Evolutionary conservation across 148 eudicot species (phyloP).

Genomic region (Rheum nobile): DNA sequence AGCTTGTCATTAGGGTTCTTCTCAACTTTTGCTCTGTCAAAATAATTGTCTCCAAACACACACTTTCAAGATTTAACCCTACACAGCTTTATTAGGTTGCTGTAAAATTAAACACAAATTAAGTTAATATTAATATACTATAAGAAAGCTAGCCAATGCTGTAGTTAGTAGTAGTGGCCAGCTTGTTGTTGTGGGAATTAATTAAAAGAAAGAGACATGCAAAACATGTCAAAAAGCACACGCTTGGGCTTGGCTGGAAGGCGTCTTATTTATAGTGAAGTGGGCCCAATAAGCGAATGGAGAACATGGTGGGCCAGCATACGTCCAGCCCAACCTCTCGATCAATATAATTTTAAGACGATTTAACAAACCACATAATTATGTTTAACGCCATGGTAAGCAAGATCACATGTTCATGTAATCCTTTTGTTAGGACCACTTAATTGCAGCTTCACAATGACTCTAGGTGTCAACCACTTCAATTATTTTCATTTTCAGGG

Average conservation of each 20-base stretch:
- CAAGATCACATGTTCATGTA: slow-evolving; percentile 2
- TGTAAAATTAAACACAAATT: neutral
- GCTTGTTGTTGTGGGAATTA: too few relatives aligned
- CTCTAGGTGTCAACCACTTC: slow-evolving; percentile 2
- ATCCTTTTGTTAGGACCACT: neutral
- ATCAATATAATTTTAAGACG: neutral
- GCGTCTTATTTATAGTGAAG: neutral
- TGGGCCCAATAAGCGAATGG: neutral
- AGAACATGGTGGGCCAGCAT: slow-evolving; percentile 1
- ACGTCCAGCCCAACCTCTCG: neutral
- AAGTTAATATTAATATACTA: neutral
- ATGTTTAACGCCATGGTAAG: slow-evolving; percentile 1
- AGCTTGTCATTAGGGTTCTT: neutral
- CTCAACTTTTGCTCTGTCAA: neutral
- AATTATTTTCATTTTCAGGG: neutral
- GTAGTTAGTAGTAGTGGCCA: too few relatives aligned
- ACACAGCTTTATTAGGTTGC: neutral
- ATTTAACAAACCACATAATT: neutral
- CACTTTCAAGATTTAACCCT: neutral
- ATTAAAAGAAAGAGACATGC: neutral
- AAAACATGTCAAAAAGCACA: slow-evolving; percentile 4
- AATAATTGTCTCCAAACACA: too few relatives aligned
- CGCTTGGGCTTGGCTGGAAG: neutral
- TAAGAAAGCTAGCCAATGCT: too few relatives aligned
- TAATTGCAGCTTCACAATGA: neutral